Evolutionary conservation across 1,139 yeast genomes (phyloP).

Genomic region (Kodamaea ohmeri): DNA sequence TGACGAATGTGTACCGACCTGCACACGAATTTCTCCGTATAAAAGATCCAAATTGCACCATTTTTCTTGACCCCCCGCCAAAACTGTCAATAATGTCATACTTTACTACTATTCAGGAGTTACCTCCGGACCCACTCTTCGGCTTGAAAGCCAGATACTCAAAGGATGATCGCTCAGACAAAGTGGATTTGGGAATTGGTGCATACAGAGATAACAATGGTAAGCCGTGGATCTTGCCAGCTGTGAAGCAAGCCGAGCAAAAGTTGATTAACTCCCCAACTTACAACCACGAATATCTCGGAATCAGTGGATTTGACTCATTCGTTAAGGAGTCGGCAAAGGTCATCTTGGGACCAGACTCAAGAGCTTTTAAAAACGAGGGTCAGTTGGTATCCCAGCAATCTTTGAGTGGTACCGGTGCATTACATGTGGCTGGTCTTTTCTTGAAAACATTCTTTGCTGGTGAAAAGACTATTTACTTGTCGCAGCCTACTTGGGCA

Average conservation of each 20-base stretch:
- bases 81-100: conserved; percentile 31
- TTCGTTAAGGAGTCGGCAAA: conserved; percentile 75
- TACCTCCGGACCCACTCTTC: conserved; percentile 80
- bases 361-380: conserved; percentile 48
- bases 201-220: conserved; percentile 94
- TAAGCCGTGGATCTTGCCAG: conserved; percentile 90
- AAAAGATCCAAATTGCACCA: conserved; percentile 1
- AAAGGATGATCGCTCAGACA: conserved; percentile 60
- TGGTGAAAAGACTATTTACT: conserved; percentile 55
- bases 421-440: conserved; percentile 81
- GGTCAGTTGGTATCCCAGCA: conserved; percentile 71
- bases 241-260: conserved; percentile 74
- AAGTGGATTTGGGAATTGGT: conserved; percentile 92
- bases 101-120: conserved; percentile 49
- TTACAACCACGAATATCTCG: conserved; percentile 88
- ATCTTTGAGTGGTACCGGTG: conserved; percentile 94
- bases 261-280: conserved; percentile 45
- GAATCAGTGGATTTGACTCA: conserved; percentile 73
- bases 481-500: conserved; percentile 95
- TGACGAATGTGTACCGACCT: conserved; percentile 3
- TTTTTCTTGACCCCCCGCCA: not conserved
- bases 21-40: conserved; percentile 7
- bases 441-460: conserved; percentile 61
- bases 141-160: conserved; percentile 75
- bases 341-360: conserved; percentile 69